A percentile compares a stretch with the other conserved stretches of the same genome.
phyloP scores from a whole-genome alignment of 2,329 filamentous ascomycete genomes.

The Fonsecaea monophora region DNA sequence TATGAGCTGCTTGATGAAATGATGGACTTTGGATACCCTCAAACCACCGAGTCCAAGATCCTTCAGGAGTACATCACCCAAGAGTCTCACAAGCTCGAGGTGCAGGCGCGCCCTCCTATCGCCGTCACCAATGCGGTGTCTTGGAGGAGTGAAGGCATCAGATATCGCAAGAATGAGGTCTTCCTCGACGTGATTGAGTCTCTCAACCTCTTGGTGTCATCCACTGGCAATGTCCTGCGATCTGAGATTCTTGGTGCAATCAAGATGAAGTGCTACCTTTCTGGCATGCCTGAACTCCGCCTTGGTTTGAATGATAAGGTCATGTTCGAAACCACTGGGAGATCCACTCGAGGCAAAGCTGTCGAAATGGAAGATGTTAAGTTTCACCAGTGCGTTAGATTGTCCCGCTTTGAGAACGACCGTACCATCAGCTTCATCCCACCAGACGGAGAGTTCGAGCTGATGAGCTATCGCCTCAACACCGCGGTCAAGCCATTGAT shows the following conservation, averaged over 20 bases:
- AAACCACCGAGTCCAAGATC: slow-evolving; percentile 98
- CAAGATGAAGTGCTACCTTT: slow-evolving; percentile 99
- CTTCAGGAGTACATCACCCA: slow-evolving; percentile 99
- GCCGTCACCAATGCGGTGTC: slow-evolving; percentile 98
- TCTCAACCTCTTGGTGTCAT: slow-evolving; percentile 91
- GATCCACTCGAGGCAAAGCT: slow-evolving; percentile 91
- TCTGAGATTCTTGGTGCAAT: slow-evolving; percentile 96
- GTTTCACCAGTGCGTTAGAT: slow-evolving; percentile 96
- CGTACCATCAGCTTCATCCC: slow-evolving; percentile 98
- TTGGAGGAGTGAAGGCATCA: slow-evolving; percentile 96
- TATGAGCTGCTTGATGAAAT: slow-evolving; percentile 99
- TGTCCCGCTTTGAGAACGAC: slow-evolving; percentile 97
- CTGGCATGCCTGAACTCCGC: slow-evolving; percentile 95
- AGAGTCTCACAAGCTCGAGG: slow-evolving; percentile 97
- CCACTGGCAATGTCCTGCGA: slow-evolving; percentile 91
- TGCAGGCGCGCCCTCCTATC: slow-evolving; percentile 93
- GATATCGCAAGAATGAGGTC: slow-evolving; percentile 99
- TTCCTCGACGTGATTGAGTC: slow-evolving; percentile 98
- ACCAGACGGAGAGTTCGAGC: slow-evolving; percentile 96
- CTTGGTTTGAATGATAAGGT: slow-evolving; percentile 97
- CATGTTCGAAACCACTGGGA: slow-evolving; percentile 98
- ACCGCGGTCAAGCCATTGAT: slow-evolving; percentile 98
- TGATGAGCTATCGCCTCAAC: slow-evolving; percentile 99
- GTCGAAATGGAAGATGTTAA: slow-evolving; percentile 99
- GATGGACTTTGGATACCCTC: slow-evolving; percentile 99